Evolutionary conservation across 768 basidiomycete genomes (phyloP).

Genomic region (Calvatia gigantea): DNA sequence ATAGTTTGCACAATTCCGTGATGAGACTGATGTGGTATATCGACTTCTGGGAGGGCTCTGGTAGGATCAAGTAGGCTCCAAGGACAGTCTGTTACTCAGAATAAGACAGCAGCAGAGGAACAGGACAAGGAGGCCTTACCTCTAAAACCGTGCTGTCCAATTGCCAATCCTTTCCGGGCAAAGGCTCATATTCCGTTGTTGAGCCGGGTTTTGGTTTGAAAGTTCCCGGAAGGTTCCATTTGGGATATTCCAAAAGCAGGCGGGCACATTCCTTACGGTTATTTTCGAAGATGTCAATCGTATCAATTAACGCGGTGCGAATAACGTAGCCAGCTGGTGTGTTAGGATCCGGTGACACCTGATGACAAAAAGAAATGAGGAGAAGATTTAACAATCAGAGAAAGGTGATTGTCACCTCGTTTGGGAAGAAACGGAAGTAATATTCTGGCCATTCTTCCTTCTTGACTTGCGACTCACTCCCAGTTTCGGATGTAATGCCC

Average conservation of each 20-base stretch:
- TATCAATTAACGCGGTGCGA: constrained; percentile 69
- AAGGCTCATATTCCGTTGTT: constrained; percentile 44
- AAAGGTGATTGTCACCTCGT: constrained; percentile 33
- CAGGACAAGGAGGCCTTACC: constrained; percentile 34
- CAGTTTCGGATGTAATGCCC: constrained; percentile 60
- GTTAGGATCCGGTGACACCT: constrained; percentile 77
- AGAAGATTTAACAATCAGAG: background rate
- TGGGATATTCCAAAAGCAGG: constrained; percentile 79
- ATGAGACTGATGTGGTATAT: constrained; percentile 88
- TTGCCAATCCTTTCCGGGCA: constrained; percentile 73
- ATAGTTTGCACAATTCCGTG: constrained; percentile 93
- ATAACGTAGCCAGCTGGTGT: constrained; percentile 79
- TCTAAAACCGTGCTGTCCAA: constrained; percentile 88
- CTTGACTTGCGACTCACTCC: constrained; percentile 69
- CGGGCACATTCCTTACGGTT: constrained; percentile 95
- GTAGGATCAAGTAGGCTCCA: constrained; percentile 70
- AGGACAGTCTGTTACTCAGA: constrained; percentile 55
- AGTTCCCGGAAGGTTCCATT: constrained; percentile 78
- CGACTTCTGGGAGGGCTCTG: constrained; percentile 70
- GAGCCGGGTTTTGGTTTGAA: constrained; percentile 79
- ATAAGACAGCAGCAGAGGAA: background rate
- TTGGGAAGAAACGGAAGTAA: constrained; percentile 65
- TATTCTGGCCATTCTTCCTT: constrained; percentile 84
- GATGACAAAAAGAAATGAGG: constrained; percentile 3
- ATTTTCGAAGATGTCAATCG: constrained; percentile 87